Conservation (phyloP, 306 rosid genomes). For the Alnus rubra region DNA sequence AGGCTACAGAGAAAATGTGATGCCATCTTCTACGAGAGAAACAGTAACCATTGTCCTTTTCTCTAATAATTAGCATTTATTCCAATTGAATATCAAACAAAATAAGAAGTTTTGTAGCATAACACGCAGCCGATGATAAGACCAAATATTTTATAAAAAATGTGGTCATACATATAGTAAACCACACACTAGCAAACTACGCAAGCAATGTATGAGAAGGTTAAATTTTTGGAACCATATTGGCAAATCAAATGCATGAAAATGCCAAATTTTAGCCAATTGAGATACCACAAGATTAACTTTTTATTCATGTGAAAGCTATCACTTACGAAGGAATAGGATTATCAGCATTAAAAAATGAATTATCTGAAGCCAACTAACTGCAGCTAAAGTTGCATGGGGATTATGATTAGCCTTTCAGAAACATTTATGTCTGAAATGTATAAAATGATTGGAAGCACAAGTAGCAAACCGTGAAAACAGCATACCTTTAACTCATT, state of each 20-base stretch:
- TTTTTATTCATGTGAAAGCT: background rate
- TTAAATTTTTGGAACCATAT: background rate
- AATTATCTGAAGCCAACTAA: background rate
- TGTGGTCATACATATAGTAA: background rate
- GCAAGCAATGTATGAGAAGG: background rate
- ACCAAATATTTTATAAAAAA: background rate
- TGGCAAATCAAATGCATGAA: background rate
- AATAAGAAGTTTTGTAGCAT: background rate
- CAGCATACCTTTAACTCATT: slow-evolving; percentile 80
- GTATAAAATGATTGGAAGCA: background rate
- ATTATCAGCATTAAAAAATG: background rate
- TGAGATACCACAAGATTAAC: background rate
- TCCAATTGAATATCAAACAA: too few species aligned
- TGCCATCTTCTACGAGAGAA: too few species aligned
- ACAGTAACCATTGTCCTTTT: too few species aligned
- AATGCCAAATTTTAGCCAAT: background rate
- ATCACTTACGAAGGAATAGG: background rate
- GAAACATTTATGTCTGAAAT: background rate
- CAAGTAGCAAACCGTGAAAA: slow-evolving; percentile 2
- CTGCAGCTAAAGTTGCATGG: background rate
- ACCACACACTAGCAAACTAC: background rate
- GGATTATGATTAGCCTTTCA: background rate
- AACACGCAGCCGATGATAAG: background rate
- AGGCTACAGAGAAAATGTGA: too few species aligned
- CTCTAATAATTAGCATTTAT: too few species aligned